Evolutionary conservation across 2,329 filamentous ascomycete species (phyloP), one percentile per base, ranked within the genome.

Genomic region (Nigrospora sphaerica): DNA sequence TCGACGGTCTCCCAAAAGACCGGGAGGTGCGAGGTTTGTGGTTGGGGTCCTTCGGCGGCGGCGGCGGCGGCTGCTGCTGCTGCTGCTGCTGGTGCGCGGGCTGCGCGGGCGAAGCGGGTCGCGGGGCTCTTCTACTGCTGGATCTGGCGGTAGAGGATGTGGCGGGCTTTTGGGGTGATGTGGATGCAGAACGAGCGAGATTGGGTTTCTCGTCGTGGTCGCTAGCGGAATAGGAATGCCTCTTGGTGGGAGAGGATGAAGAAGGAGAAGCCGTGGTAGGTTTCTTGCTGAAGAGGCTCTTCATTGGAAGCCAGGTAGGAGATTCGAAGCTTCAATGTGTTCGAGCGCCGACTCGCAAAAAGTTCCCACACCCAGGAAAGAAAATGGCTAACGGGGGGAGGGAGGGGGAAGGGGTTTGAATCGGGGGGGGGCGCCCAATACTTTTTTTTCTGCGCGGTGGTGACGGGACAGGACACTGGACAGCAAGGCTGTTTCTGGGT

Each of bases 1-100:
- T 73, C 34, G 74, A 66, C 51, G 75, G 69, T 50, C 74, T 70
- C 46, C 62, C 62, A 52, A 69, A 78, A 45, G 72, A 61, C 48
- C 73, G 67, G 47, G 70, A 70, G 43, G 61, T 64, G 52, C 68
- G 69, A 37, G 71, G 61, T 42, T 36, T 49, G 42, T 18, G 40
- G 12, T 13, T 46, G 16, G n/a, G 10, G 12, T 42, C 12, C 23
- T 42, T 17, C 38, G 40, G n/a, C 14, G 40, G 31, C 23, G 37
- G n/a, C 32, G 42, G 12, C 16, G 38, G 38, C 38, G 18, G 17
- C 19, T n/a, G 17, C 38, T n/a, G 17, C 19, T 45, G 50, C 45
- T 44, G 56, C 38, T 44, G 37, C 23, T 32, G 17, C 23, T 23
- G 47, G 44, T 53, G 56, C 43, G 61, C 56, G 39, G 57, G 55